These are phyloP conservation scores for Cochlearia excelsa DNA, from an alignment of 345 rosid species.

Conservation along the genomic window DNA sequence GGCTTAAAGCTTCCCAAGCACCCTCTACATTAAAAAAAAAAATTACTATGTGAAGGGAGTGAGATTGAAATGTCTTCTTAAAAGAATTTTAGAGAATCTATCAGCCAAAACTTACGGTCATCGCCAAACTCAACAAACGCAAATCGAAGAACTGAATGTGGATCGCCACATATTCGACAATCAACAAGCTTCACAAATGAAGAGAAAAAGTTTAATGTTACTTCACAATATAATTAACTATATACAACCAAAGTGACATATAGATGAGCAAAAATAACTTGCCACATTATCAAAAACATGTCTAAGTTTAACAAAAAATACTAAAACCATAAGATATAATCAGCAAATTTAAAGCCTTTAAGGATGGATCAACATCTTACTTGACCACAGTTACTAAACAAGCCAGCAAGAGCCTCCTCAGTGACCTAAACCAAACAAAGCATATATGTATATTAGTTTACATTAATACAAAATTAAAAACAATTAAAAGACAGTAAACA, in stretches of 20 bases:
- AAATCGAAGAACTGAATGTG: constrained; percentile 91
- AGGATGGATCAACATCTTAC: constrained; percentile 41
- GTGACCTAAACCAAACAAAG: constrained; percentile 52
- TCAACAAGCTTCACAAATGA: constrained; percentile 69
- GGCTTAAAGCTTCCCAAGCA: constrained; percentile 68
- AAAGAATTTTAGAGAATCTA: constrained; percentile 1
- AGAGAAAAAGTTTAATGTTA: constrained; percentile 18
- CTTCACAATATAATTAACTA: constrained; percentile 14
- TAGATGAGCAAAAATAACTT: too few species aligned
- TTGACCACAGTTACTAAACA: constrained; percentile 75
- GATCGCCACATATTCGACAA: constrained; percentile 93
- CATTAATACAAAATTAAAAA: neutral
- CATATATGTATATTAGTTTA: neutral
- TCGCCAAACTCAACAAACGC: constrained; percentile 90
- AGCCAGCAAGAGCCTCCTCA: constrained; percentile 81
- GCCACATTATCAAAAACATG: too few species aligned
- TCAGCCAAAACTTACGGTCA: constrained; percentile 57
- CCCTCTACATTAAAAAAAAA: constrained; percentile 50
- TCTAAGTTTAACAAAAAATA: too few species aligned
- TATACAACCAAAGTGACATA: constrained; percentile 21
- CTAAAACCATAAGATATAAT: too few species aligned
- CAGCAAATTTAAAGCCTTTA: neutral
- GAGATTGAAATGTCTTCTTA: neutral
- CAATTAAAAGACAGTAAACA: neutral
- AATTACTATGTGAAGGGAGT: neutral